Percentiles rank a stretch among this genome's conserved stretches.
These are phyloP conservation scores for Corallochytrium limacisporum DNA, from an alignment of 78 protist species.

Conservation along the genomic window DNA sequence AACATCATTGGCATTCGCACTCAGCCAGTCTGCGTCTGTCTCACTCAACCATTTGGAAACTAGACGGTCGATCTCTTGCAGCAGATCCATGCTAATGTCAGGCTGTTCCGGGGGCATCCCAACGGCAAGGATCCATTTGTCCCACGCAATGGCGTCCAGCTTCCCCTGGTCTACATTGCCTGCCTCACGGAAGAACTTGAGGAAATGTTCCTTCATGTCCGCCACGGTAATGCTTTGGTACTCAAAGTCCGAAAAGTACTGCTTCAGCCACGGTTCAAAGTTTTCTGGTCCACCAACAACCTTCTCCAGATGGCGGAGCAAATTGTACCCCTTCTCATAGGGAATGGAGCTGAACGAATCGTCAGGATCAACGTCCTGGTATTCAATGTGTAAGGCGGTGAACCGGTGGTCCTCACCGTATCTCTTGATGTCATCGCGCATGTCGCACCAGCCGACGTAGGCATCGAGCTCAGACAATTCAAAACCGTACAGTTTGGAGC, in stretches of 20 bases:
- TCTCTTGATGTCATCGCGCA: constrained; percentile 25
- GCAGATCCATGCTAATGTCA: neutral
- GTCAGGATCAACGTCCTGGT: constrained; percentile 59
- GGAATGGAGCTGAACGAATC: constrained; percentile 66
- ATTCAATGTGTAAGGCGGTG: constrained; percentile 41
- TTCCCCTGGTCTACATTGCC: neutral
- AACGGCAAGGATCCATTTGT: neutral
- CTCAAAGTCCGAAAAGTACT: neutral
- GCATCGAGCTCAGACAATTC: constrained; percentile 30
- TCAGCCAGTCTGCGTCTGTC: neutral
- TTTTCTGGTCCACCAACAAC: constrained; percentile 29
- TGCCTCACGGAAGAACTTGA: neutral
- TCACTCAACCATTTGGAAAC: neutral
- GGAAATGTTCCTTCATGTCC: no score
- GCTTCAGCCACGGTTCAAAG: neutral
- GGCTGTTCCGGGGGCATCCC: neutral
- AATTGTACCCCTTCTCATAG: constrained; percentile 66
- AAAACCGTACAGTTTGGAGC: constrained; percentile 31
- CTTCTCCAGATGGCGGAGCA: constrained; percentile 50
- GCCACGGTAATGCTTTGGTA: neutral
- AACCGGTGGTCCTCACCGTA: constrained; percentile 16
- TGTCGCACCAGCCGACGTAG: constrained; percentile 26
- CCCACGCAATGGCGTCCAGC: neutral
- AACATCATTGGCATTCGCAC: neutral
- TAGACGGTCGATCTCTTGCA: neutral